These are phyloP conservation scores for Tylopilus microsporus DNA, from an alignment of 1,284 basidiomycete species.

Conservation along the genomic window DNA sequence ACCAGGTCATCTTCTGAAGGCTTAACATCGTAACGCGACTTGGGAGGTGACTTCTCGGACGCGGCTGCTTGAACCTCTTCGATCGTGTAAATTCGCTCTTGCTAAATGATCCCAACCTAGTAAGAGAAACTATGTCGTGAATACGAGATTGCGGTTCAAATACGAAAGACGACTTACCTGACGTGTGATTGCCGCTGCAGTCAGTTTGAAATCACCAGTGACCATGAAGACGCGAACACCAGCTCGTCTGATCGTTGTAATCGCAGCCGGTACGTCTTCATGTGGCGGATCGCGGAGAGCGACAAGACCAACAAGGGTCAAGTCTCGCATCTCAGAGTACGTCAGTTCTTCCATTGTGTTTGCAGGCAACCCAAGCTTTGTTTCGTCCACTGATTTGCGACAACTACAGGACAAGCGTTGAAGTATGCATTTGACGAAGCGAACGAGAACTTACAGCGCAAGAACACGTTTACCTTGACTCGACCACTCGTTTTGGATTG, in stretches of 20 bases:
- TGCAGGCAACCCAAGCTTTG: constrained; percentile 26
- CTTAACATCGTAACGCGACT: constrained; percentile 35
- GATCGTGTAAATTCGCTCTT: constrained; percentile 40
- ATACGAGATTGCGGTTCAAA: constrained; percentile 37
- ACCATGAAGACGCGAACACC: constrained; percentile 52
- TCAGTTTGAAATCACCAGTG: constrained; percentile 48
- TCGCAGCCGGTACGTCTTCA: constrained; percentile 46
- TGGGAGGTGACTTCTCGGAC: constrained; percentile 9
- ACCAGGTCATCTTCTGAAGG: constrained; percentile 29
- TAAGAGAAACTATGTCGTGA: not conserved
- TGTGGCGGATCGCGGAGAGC: constrained; percentile 58
- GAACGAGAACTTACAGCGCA: constrained; percentile 30
- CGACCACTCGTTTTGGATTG: constrained; percentile 51
- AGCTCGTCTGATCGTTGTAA: constrained; percentile 44
- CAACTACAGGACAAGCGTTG: no score
- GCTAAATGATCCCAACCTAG: constrained; percentile 57
- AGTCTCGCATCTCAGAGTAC: constrained; percentile 35
- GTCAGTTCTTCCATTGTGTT: constrained; percentile 38
- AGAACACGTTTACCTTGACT: constrained; percentile 60
- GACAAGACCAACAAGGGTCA: constrained; percentile 54
- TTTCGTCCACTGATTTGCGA: constrained; percentile 16
- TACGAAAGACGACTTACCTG: constrained; percentile 32
- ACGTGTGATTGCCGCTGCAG: constrained; percentile 45
- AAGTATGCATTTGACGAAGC: not conserved
- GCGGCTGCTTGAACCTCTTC: constrained; percentile 30